Percentiles rank a stretch among this genome's conserved stretches.
Evolutionary conservation across 2,329 filamentous ascomycete species (phyloP).

Genomic region (Penicillium fuscoglaucum): DNA sequence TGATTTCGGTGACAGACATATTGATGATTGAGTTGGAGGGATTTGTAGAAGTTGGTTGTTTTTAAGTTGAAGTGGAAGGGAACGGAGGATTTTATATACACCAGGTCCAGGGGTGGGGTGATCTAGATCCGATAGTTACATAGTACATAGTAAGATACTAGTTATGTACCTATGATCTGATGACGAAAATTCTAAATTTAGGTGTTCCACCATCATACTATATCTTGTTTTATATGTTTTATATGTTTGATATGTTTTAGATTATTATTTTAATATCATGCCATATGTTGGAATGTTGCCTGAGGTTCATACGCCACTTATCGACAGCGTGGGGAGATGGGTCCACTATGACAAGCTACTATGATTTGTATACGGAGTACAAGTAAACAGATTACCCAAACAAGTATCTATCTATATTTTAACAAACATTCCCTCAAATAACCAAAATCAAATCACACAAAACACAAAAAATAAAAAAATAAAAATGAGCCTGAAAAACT

Average conservation of each 20-base stretch:
- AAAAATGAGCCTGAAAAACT: constrained; percentile 10
- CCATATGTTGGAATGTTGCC: neutral
- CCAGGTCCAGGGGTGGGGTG: constrained; percentile 1
- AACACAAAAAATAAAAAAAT: neutral
- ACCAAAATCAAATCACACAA: neutral
- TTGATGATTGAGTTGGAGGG: neutral
- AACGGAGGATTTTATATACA: neutral
- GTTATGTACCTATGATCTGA: neutral
- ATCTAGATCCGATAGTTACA: neutral
- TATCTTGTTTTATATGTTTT: neutral
- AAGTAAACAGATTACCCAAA: neutral
- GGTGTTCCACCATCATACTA: neutral
- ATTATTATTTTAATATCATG: neutral
- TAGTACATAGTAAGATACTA: too few relatives aligned
- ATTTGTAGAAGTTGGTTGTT: neutral
- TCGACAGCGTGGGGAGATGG: constrained; percentile 2
- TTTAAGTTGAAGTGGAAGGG: neutral
- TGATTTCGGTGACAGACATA: constrained; percentile 8
- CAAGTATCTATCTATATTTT: neutral
- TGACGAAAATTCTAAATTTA: neutral
- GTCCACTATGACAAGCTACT: neutral
- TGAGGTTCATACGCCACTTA: neutral
- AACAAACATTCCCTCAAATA: neutral
- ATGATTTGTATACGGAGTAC: too few relatives aligned
- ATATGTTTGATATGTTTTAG: neutral